phyloP scores from a whole-genome alignment of 2,329 filamentous ascomycete species.

The Polytolypa hystricis region DNA sequence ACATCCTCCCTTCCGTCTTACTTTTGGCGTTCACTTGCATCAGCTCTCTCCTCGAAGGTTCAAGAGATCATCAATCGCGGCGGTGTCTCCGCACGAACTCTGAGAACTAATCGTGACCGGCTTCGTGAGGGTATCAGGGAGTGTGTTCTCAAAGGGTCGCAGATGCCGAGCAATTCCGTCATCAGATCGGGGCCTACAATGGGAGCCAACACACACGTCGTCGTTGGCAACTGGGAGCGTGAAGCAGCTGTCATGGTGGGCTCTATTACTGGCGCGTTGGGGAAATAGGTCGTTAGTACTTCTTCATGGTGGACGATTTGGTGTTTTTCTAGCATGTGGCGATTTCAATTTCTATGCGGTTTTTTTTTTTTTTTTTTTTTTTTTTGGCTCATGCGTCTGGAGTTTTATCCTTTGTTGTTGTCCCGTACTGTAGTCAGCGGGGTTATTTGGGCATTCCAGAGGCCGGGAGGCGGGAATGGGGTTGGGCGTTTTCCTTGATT shows the following conservation, averaged over 20 bases:
- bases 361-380: too few relatives aligned
- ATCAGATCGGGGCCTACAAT: constrained; percentile 31
- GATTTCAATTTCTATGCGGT: too few relatives aligned
- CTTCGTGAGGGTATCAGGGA: constrained; percentile 70
- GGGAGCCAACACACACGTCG: constrained; percentile 31
- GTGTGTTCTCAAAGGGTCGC: constrained; percentile 69
- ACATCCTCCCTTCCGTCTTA: constrained; percentile 78
- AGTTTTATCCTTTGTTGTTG: background rate
- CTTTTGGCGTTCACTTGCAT: constrained; percentile 85
- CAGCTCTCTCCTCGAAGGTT: constrained; percentile 62
- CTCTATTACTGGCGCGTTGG: constrained; percentile 56
- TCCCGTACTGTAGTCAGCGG: background rate
- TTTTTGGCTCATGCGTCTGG: too few relatives aligned
- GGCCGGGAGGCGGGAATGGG: too few relatives aligned
- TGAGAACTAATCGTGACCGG: constrained; percentile 62
- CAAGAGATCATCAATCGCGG: constrained; percentile 76
- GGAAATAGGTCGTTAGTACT: too few relatives aligned
- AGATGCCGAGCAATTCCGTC: constrained; percentile 48
- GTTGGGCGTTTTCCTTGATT: too few relatives aligned
- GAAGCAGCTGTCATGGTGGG: constrained; percentile 93
- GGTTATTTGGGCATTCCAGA: background rate
- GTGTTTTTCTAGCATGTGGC: too few relatives aligned
- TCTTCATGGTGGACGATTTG: too few relatives aligned
- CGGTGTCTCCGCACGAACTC: constrained; percentile 69
- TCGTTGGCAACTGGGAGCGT: constrained; percentile 61